phyloP scores from a whole-genome alignment of 805 yeast genomes.

The Sugiyamaella valdiviana region DNA sequence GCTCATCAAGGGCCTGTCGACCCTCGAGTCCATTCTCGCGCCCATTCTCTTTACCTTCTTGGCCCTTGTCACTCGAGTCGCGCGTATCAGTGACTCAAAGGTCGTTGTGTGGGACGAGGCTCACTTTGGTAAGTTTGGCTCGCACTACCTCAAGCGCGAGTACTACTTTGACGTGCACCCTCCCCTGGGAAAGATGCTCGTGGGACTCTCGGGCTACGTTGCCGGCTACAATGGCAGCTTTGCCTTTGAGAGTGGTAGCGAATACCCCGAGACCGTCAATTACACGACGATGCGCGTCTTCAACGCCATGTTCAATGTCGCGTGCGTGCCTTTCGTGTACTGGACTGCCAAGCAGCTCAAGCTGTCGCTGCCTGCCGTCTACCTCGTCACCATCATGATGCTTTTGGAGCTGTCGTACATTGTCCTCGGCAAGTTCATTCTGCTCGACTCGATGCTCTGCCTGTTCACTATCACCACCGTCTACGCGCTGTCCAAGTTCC shows the following conservation, averaged over 20 bases:
- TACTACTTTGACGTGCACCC: conserved; percentile 97
- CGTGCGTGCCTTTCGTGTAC: conserved; percentile 83
- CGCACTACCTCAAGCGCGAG: conserved; percentile 80
- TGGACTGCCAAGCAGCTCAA: conserved; percentile 73
- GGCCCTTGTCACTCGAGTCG: conserved; percentile 51
- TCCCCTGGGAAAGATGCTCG: conserved; percentile 90
- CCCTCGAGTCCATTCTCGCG: conserved; percentile 37
- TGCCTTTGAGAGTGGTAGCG: conserved; percentile 77
- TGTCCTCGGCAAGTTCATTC: conserved; percentile 80
- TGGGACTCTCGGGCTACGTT: conserved; percentile 78
- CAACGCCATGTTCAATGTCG: conserved; percentile 76
- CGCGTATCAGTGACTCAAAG: conserved; percentile 62
- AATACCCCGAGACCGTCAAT: conserved; percentile 70
- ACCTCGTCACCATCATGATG: conserved; percentile 70
- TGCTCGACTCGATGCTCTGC: conserved; percentile 84
- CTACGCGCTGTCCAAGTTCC: conserved; percentile 64
- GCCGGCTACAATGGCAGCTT: conserved; percentile 86
- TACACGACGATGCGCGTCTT: conserved; percentile 78
- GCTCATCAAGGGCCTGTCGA: conserved; percentile 1
- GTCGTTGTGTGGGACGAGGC: conserved; percentile 95
- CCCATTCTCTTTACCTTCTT: conserved; percentile 38
- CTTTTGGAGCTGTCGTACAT: conserved; percentile 76
- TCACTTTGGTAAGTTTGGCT: conserved; percentile 94
- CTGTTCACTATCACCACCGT: conserved; percentile 85
- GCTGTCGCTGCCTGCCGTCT: conserved; percentile 60